Base-by-base conservation (phyloP, 2,329 filamentous ascomycete genomes). In the Cryphonectria nitschkei region DNA sequence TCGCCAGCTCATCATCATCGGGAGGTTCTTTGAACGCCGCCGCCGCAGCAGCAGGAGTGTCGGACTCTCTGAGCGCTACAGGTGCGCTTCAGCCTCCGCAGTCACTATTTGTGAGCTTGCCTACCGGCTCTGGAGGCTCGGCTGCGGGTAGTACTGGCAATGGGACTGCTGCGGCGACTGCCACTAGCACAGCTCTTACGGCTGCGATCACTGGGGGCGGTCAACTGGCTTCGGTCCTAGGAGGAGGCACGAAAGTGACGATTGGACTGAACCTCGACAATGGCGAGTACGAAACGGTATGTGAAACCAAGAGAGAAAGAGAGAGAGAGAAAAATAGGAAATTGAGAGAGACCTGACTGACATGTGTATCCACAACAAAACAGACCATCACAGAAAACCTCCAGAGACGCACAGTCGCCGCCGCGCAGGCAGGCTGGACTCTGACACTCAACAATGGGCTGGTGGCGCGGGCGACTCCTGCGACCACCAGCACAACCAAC, bases 321-420 rank as follows among this genome's bases (percentile, higher is more conserved):
- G 9, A 29, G 26, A 32, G 13, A 16, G 19, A 16, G 0, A 29
- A 13, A 58, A 16, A 13, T 26, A 26, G 26, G 26, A 26, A 26
- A 26, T 26, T 26, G 26, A 58, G 1, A 9, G n/a, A 58, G 13
- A 22, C 34, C 3, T 50, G 22, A 16, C 67, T 68, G 39, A 68
- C 56, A 19, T 29, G 11, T 9, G n/a, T 11, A 8, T 67, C 26
- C 8, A 39, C 8, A 9, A 39, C 37, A 22, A 19, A 11, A n/a
- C 56, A 68, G 67, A 72, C 68, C 56, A 66, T 72, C 39, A 72
- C 71, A 2, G 71, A 69, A 43, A 62, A 66, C n/a, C 66, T 72
- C 46, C 46, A 67, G n/a, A 63, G 63, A 39, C 71, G 71, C 34
- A 69, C 65, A n/a, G 65, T 41, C 52, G 65, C 50, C 43, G 65